Base-by-base conservation (phyloP, 2,329 filamentous ascomycete genomes). In the Ceratocystis diversiconidia region DNA sequence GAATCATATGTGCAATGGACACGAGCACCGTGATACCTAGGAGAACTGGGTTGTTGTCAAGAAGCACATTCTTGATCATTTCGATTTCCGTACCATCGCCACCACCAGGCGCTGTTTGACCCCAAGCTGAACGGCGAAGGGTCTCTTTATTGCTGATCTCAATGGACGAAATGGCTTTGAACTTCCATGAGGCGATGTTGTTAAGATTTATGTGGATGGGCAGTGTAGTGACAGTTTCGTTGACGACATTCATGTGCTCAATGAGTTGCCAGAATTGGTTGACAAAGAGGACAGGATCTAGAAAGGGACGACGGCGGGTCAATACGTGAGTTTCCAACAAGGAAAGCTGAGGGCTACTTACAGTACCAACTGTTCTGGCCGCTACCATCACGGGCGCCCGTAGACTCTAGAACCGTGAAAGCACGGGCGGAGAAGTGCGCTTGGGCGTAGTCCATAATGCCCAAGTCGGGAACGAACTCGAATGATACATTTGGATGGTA, bases 241-340 rank as follows among this genome's bases (percentile, higher is more conserved):
- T 99, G 62, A 99, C 79, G 70, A 92, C 82, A 25, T 82, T 90
- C 92, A 97, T 97, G 71, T 97, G 90, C 69, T 82, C 86, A 73
- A 84, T 89, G 69, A 99, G 81, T 76, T 97, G 92, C 94, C 94
- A 99, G 76, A 99, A 99, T 3, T 88, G 95, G 77, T 99, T 99
- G 73, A 94, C 79, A 73, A 90, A 99, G 48, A 97, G 77, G 57
- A 96, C 84, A 3, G 94, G 94, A 73, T 85, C 78, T 80, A 64
- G 28, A 28, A 12, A 36, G 36, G 63, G 7, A 41, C 25, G 22
- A 2, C 15, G n/a, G 8, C 12, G 36, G 10, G n/a, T 25, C 28
- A 5, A 25, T 8, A 25, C 15, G 30, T 5, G 15, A 25, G 12
- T n/a, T 5, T 5, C 44, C 10, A 41, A 15, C 10, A 41, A 41